Conservation (phyloP, 257 asterid species). For the Eucommia ulmoides region DNA sequence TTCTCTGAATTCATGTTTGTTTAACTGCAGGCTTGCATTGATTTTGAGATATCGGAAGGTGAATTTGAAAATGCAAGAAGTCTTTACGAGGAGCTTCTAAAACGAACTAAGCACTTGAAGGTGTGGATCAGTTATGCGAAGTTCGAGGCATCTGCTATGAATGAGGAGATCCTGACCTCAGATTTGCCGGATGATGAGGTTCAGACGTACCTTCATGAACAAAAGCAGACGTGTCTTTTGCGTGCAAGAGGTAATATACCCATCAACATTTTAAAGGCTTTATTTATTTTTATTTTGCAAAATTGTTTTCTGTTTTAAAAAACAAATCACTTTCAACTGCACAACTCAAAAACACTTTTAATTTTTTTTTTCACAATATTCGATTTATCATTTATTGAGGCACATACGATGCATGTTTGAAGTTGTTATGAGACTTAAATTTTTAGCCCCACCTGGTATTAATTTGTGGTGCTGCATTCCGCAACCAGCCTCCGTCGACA, state of each 20-base stretch:
- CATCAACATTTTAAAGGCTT: too few species aligned
- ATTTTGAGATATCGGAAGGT: conserved; percentile 83
- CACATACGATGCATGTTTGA: too few species aligned
- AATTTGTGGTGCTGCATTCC: too few species aligned
- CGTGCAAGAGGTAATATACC: conserved; percentile 78
- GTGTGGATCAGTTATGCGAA: conserved; percentile 98
- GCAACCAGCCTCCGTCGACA: too few species aligned
- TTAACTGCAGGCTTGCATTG: conserved; percentile 70
- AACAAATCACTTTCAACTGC: too few species aligned
- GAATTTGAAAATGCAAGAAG: conserved; percentile 77
- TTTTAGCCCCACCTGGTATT: too few species aligned
- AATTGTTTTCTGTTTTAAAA: too few species aligned
- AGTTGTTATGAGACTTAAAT: too few species aligned
- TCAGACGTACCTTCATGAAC: conserved; percentile 9
- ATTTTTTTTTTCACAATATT: too few species aligned
- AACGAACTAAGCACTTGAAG: conserved; percentile 89
- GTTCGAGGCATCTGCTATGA: conserved; percentile 71
- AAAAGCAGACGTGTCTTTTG: conserved; percentile 43
- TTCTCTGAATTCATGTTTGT: background rate
- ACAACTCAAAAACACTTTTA: too few species aligned
- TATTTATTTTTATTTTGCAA: too few species aligned
- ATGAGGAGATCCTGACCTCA: conserved; percentile 26
- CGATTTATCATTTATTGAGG: too few species aligned
- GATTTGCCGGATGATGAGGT: conserved; percentile 35
- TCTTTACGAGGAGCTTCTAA: conserved; percentile 78